These are phyloP conservation scores for Syncephalastrum sp. DNA, from an alignment of 371 early-diverging fungal genomes.

Conservation along the genomic window DNA sequence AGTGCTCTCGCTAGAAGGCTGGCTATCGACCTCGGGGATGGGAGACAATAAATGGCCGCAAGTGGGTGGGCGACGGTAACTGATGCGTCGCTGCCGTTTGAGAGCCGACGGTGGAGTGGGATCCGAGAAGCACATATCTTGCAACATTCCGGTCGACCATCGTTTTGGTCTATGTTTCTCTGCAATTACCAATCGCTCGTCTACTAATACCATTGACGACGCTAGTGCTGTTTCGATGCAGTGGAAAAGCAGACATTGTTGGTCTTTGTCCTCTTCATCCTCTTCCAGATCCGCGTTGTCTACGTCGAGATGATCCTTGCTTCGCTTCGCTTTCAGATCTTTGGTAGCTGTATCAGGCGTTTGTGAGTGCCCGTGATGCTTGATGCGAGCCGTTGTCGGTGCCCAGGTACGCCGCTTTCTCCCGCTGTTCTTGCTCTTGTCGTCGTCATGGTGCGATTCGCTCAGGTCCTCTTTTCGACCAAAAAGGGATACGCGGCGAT, in stretches of 20 bases:
- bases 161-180: slow-evolving; percentile 1
- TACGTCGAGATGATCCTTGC: neutral
- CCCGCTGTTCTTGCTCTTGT: neutral
- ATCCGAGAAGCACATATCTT: neutral
- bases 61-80: slow-evolving; percentile 1
- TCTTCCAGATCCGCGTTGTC: neutral
- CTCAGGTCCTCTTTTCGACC: too few species aligned
- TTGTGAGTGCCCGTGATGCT: neutral
- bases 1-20: too few species aligned
- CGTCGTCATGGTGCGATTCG: neutral
- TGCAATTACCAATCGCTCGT: neutral
- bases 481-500: too few species aligned
- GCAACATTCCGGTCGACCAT: slow-evolving; percentile 8
- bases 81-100: slow-evolving; percentile 2
- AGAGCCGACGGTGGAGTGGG: neutral
- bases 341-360: neutral
- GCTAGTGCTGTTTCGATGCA: slow-evolving; percentile 5
- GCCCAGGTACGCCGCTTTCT: neutral
- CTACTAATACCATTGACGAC: neutral
- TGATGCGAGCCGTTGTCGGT: neutral
- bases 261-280: neutral
- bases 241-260: slow-evolving; percentile 5
- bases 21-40: slow-evolving; percentile 5
- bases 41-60: slow-evolving; percentile 5
- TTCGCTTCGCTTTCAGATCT: neutral